A percentile compares a stretch with the other conserved stretches of the same genome.
Evolutionary conservation across 306 rosid genomes (phyloP).

Genomic region (Trichosanthes cucumerina): DNA sequence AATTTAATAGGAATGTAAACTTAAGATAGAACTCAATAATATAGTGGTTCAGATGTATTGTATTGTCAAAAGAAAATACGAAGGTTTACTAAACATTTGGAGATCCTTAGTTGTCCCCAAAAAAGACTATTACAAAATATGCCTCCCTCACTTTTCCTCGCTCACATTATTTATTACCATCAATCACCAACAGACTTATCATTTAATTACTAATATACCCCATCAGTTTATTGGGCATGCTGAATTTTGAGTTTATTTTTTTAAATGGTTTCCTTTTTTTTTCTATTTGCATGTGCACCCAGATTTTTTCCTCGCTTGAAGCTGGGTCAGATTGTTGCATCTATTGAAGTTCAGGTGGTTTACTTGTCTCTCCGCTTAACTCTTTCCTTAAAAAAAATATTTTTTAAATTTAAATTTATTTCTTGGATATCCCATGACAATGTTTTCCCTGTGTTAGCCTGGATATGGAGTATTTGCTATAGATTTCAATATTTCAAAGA

Average conservation of each 20-base stretch:
- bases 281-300: neutral
- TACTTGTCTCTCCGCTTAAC: conserved; percentile 8
- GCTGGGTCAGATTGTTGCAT: conserved; percentile 46
- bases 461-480: conserved; percentile 58
- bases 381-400: neutral
- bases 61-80: too few relatives aligned
- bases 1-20: neutral
- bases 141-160: neutral
- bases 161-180: neutral
- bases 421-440: neutral
- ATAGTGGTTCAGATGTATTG: too few relatives aligned
- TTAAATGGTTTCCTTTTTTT: neutral
- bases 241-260: neutral
- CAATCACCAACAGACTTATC: neutral
- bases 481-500: conserved; percentile 65
- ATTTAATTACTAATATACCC: neutral
- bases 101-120: neutral
- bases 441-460: conserved; percentile 41
- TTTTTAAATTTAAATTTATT: conserved; percentile 7
- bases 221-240: neutral
- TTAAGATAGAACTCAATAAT: too few relatives aligned
- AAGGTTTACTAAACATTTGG: neutral
- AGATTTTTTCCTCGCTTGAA: conserved; percentile 71
- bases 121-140: neutral
- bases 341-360: conserved; percentile 57